Evolutionary conservation across 2,329 filamentous ascomycete genomes (phyloP).

Genomic region (Leptodontidium sp.): DNA sequence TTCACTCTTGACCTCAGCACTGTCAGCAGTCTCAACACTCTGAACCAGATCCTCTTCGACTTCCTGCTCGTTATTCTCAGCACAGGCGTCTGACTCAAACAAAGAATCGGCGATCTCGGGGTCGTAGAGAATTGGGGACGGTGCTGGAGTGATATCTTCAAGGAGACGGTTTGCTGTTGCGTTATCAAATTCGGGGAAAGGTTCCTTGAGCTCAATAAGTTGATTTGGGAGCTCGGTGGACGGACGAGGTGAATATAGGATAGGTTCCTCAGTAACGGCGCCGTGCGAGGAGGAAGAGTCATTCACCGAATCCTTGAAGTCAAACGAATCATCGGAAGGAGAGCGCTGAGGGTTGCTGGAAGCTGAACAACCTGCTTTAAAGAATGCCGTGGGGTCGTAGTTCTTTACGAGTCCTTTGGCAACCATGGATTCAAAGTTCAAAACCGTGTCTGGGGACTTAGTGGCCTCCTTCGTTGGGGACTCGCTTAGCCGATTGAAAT

Average conservation of each 20-base stretch:
- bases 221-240: too few relatives aligned
- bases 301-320: not conserved
- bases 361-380: not conserved
- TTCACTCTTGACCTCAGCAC: not conserved
- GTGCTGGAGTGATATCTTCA: not conserved
- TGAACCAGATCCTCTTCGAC: not conserved
- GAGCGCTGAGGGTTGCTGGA: not conserved
- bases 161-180: not conserved
- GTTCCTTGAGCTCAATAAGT: not conserved
- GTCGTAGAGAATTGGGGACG: not conserved
- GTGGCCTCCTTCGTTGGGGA: not conserved
- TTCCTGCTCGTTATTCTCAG: not conserved
- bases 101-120: not conserved
- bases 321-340: not conserved
- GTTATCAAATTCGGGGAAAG: not conserved
- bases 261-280: not conserved
- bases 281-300: not conserved
- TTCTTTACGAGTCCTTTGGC: not conserved
- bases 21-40: too few relatives aligned
- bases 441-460: not conserved
- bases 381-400: not conserved
- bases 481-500: not conserved
- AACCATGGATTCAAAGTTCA: not conserved
- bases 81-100: not conserved
- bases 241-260: not conserved